phyloP scores from a whole-genome alignment of 225 moss, liverwort and hornwort genomes.

The Bryoerythrophyllum caledonicum region DNA sequence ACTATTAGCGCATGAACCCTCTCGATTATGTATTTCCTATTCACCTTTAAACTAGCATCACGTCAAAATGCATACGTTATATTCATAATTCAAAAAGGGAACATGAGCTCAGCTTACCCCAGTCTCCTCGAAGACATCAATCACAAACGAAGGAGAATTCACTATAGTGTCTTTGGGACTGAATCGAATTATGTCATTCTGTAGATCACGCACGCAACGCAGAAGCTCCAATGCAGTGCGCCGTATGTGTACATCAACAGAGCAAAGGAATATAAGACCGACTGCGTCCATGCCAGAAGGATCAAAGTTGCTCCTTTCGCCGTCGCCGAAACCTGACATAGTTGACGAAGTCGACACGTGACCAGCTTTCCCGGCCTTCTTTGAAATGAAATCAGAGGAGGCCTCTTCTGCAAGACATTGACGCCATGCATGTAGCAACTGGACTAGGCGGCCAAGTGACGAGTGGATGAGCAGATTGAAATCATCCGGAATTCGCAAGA shows the following conservation, averaged over 20 bases:
- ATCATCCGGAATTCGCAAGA: slow-evolving; percentile 88
- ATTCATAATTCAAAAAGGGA: slow-evolving; percentile 13
- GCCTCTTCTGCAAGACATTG: slow-evolving; percentile 89
- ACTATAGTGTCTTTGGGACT: slow-evolving; percentile 56
- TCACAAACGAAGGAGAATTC: slow-evolving; percentile 83
- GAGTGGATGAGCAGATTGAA: slow-evolving; percentile 87
- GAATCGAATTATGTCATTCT: slow-evolving; percentile 87
- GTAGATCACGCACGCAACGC: slow-evolving; percentile 85
- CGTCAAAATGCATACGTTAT: slow-evolving; percentile 20
- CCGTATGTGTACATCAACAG: slow-evolving; percentile 92
- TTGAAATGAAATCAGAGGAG: slow-evolving; percentile 39
- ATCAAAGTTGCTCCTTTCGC: slow-evolving; percentile 76
- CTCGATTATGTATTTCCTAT: slow-evolving; percentile 57
- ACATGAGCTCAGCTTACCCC: slow-evolving; percentile 66
- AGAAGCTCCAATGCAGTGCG: slow-evolving; percentile 94
- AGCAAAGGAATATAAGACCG: slow-evolving; percentile 97
- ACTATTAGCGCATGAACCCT: slow-evolving; percentile 17
- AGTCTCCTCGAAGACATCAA: slow-evolving; percentile 99
- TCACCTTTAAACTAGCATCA: slow-evolving; percentile 31
- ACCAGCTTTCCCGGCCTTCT: slow-evolving; percentile 42
- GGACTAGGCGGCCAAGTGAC: slow-evolving; percentile 91
- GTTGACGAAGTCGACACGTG: slow-evolving; percentile 51
- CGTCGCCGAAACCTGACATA: slow-evolving; percentile 60
- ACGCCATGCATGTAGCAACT: slow-evolving; percentile 95
- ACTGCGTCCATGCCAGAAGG: slow-evolving; percentile 99